Evolutionary conservation across 176 grass and related monocot species (phyloP), one percentile per base, ranked within the genome.

Genomic region (Cenchrus purpureus): DNA sequence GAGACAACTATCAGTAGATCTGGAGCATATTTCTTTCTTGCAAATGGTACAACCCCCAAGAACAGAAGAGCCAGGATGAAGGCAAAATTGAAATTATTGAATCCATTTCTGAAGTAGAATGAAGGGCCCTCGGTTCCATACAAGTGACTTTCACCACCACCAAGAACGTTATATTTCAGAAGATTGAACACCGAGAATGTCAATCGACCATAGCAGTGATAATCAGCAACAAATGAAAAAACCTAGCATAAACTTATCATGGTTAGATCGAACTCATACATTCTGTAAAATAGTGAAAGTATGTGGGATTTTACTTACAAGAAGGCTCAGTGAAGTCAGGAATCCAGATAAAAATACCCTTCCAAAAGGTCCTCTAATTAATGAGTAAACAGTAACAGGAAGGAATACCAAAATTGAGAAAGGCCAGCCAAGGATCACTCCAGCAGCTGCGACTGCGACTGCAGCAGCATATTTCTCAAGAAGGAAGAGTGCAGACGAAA

Each of bases 371-470:
- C 93, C 97, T 79, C 91, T 94, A 13, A 90, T 76, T 80, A 98
- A 78, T 68, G 97, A 96, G 84, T 75, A 94, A 85, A 94, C 54
- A 43, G 91, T 92, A 82, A 92, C 76, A 71, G 97, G 97, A 74
- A 98, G 91, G 76, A 98, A 87, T 37, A 98, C 97, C 76, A 98
- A 84, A 83, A 98, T 54, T 50, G 97, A 95, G 86, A 98, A 96
- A 89, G 97, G 97, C 97, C 97, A 98, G 61, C 97, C 97, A 82
- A 98, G 88, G 79, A 98, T 95, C 55, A 98, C 97, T 78, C 97
- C 93, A 84, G 83, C 81, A 68, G 97, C 93, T 85, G 93, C 97
- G 50, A 94, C 79, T 69, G 91, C 83, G 65, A 94, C 97, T 40
- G 97, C 89, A 59, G 63, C 60, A 76, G 88, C 85, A 90, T 96